Evolutionary conservation across 768 basidiomycete genomes (phyloP), one percentile per base, ranked within the genome.

Genomic region (Trametopsis cervina): DNA sequence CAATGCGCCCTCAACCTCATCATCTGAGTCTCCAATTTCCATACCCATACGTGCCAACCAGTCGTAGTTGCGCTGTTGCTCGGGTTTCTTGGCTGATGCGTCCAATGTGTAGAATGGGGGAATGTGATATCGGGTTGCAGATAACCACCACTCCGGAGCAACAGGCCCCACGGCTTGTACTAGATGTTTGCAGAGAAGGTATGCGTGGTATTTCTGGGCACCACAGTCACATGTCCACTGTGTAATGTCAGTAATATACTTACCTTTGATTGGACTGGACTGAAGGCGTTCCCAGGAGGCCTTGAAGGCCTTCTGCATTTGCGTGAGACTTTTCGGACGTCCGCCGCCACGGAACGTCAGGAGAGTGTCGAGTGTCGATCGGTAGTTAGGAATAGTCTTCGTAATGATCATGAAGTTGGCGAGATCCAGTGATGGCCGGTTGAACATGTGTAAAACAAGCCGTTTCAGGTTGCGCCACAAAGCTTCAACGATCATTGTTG

Each of bases 401-500:
- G 52, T 54, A 33, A 54, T 35, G 24, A 54, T 45, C 2, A 41
- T 7, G 26, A 41, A 54, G n/a, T 21, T 40, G 12, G 52, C 40
- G 20, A 49, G 25, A 26, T 54, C 52, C 18, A 54, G 21, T 2
- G 44, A 44, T 5, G 52, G 52, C 9, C 49, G 44, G 37, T 54
- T 54, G 44, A 42, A 49, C 17, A 27, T 1, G 11, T 36, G 41
- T 4, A 53, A 39, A 21, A 49, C 52, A 17, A 49, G 21, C 7
- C 43, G 37, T 39, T 53, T 53, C n/a, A 53, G 21, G 22, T 36
- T 37, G 2, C 43, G 47, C 52, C 52, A 53, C 6, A 53, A 33
- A 4, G 52, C 42, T 33, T 53, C 52, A 17, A 53, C 52, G 17
- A 53, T 49, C 52, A 53, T 53, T 15, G 52, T 53, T 4, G 52